Conservation (phyloP, 2,329 filamentous ascomycete species). For the Trichoderma arundinaceum region DNA sequence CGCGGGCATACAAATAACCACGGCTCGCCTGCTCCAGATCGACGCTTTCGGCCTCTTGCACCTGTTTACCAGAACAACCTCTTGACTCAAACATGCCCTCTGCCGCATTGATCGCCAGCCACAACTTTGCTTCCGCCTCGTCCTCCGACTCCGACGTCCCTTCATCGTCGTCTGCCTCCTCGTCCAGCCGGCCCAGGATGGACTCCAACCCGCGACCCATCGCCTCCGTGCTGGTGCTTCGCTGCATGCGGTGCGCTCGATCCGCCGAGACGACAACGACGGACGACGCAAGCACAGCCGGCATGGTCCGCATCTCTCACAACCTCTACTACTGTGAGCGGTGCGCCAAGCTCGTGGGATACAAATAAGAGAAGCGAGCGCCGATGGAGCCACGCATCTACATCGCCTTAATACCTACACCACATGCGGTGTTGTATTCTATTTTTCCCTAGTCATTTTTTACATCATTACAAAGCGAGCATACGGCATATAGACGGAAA, state of each 20-base stretch:
- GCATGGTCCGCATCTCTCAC: slow-evolving; percentile 69
- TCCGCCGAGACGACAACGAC: slow-evolving; percentile 66
- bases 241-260: slow-evolving; percentile 66
- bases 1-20: slow-evolving; percentile 20
- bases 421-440: background rate
- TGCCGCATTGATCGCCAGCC: slow-evolving; percentile 31
- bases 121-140: slow-evolving; percentile 38
- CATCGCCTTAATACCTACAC: background rate
- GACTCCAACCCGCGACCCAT: slow-evolving; percentile 53
- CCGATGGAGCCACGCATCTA: too few species aligned
- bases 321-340: slow-evolving; percentile 71
- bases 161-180: slow-evolving; percentile 36
- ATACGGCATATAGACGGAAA: slow-evolving; percentile 17
- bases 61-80: background rate
- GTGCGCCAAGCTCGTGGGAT: slow-evolving; percentile 68
- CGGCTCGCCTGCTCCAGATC: background rate
- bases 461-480: background rate
- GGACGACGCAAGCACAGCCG: slow-evolving; percentile 62
- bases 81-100: slow-evolving; percentile 20
- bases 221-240: slow-evolving; percentile 63
- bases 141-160: slow-evolving; percentile 53
- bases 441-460: background rate
- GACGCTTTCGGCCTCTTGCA: background rate
- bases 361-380: slow-evolving; percentile 55
- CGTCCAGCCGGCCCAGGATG: slow-evolving; percentile 53